These are phyloP conservation scores for Schoenoplectus triqueter DNA, from an alignment of 202 grass and related monocot species.

Conservation along the genomic window DNA sequence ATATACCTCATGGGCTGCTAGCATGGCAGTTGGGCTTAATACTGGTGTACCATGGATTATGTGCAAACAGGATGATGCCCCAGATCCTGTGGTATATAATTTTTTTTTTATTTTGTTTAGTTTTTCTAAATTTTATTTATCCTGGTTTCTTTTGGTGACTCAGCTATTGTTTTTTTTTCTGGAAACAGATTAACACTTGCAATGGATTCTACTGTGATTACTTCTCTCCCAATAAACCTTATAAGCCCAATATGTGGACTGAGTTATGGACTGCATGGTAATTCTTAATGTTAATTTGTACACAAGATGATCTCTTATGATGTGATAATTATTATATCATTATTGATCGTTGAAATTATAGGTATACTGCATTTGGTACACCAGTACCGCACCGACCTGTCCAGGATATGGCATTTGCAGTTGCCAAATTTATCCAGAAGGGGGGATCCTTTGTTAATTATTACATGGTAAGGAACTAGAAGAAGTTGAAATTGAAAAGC, in stretches of 20 bases:
- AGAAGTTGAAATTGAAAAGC: background rate
- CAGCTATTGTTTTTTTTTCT: constrained; percentile 34
- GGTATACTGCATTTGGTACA: constrained; percentile 90
- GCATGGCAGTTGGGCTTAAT: constrained; percentile 72
- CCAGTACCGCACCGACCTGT: constrained; percentile 88
- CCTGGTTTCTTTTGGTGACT: constrained; percentile 4
- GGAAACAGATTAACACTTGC: constrained; percentile 82
- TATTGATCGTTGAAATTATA: constrained; percentile 47
- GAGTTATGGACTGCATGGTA: constrained; percentile 97
- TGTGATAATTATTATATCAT: constrained; percentile 24
- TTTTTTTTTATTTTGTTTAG: background rate
- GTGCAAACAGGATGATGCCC: constrained; percentile 98
- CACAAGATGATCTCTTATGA: constrained; percentile 18
- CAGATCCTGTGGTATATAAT: constrained; percentile 77
- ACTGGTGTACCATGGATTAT: constrained; percentile 94
- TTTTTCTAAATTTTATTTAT: constrained; percentile 7
- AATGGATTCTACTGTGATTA: constrained; percentile 95
- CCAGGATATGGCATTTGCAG: constrained; percentile 89
- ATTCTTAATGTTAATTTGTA: constrained; percentile 29
- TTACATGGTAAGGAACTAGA: constrained; percentile 70
- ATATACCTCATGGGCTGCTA: constrained; percentile 81
- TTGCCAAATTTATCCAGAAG: constrained; percentile 92
- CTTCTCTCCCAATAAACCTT: constrained; percentile 79
- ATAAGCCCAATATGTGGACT: constrained; percentile 97
- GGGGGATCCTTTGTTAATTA: constrained; percentile 98